These are phyloP conservation scores for Pythium graminicola DNA, from an alignment of 352 stramenopile genomes.

Conservation along the genomic window DNA sequence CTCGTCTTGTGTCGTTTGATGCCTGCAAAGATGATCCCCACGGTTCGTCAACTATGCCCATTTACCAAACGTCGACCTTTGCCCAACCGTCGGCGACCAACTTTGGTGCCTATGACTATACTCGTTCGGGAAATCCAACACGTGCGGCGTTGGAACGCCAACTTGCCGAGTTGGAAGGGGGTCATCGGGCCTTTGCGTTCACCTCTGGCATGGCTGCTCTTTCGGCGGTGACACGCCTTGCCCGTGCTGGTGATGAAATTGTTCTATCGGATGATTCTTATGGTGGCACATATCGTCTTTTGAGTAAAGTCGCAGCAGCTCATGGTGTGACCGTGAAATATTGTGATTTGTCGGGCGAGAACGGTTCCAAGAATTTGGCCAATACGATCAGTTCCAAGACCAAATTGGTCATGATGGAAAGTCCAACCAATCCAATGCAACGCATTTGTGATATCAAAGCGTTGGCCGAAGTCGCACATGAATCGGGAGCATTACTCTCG, in stretches of 20 bases:
- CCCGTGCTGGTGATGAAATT: conserved; percentile 88
- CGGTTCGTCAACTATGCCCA: conserved; percentile 86
- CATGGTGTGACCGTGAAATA: conserved; percentile 76
- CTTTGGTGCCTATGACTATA: conserved; percentile 93
- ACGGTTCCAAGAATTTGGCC: conserved; percentile 61
- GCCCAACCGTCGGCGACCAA: conserved; percentile 82
- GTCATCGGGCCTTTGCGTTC: conserved; percentile 83
- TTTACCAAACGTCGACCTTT: conserved; percentile 91
- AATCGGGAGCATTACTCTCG: conserved; percentile 70
- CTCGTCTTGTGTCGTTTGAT: conserved; percentile 70
- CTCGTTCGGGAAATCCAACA: conserved; percentile 91
- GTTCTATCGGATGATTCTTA: conserved; percentile 95
- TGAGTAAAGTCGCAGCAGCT: conserved; percentile 84
- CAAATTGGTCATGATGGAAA: conserved; percentile 96
- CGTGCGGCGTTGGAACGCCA: conserved; percentile 89
- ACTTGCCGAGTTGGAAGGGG: conserved; percentile 78
- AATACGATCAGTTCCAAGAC: conserved; percentile 56
- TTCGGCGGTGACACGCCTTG: conserved; percentile 88
- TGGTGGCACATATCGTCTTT: conserved; percentile 92
- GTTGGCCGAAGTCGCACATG: conserved; percentile 77
- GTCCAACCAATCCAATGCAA: conserved; percentile 95
- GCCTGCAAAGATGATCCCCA: conserved; percentile 86
- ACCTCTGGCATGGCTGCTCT: conserved; percentile 95
- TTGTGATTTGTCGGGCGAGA: conserved; percentile 71
- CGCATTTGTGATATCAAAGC: conserved; percentile 91